A percentile compares a stretch with the other conserved stretches of the same genome.
These are phyloP conservation scores for Pseudocercospora fijiensis DNA, from an alignment of 2,329 filamentous ascomycete genomes.

Conservation along the genomic window DNA sequence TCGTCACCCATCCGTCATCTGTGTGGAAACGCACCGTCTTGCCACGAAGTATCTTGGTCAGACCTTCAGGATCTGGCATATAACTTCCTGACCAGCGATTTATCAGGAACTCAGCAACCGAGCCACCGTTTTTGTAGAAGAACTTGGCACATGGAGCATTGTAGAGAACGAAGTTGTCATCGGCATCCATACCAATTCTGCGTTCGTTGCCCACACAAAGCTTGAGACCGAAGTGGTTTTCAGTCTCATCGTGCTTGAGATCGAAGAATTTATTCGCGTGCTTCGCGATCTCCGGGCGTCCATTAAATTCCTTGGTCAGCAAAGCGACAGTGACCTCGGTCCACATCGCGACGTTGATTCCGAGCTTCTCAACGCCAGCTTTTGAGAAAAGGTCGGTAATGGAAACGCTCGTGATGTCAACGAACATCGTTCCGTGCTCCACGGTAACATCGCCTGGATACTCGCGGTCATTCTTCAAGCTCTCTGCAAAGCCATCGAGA, in stretches of 20 bases:
- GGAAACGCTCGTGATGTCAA: background rate
- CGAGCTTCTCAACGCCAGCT: background rate
- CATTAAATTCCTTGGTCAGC: constrained; percentile 11
- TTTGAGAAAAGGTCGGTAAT: background rate
- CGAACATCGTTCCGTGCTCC: background rate
- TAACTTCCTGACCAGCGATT: background rate
- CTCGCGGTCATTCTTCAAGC: background rate
- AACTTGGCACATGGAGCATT: constrained; percentile 9
- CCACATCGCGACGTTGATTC: background rate
- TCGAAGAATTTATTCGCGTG: constrained; percentile 17
- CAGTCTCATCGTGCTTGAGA: background rate
- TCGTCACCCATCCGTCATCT: constrained; percentile 1
- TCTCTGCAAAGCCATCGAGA: background rate
- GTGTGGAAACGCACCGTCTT: constrained; percentile 5
- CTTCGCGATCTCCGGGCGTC: background rate
- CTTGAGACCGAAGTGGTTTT: background rate
- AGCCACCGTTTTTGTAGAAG: constrained; percentile 11
- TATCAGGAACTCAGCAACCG: constrained; percentile 16
- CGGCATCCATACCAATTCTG: background rate
- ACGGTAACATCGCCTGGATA: background rate
- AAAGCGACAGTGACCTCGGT: constrained; percentile 11
- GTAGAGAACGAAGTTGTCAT: background rate
- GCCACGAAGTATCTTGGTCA: constrained; percentile 7
- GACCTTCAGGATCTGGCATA: background rate
- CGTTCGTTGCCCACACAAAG: constrained; percentile 5